These are phyloP conservation scores for Lunularia cruciata DNA, from an alignment of 225 moss, liverwort and hornwort genomes.

Conservation along the genomic window DNA sequence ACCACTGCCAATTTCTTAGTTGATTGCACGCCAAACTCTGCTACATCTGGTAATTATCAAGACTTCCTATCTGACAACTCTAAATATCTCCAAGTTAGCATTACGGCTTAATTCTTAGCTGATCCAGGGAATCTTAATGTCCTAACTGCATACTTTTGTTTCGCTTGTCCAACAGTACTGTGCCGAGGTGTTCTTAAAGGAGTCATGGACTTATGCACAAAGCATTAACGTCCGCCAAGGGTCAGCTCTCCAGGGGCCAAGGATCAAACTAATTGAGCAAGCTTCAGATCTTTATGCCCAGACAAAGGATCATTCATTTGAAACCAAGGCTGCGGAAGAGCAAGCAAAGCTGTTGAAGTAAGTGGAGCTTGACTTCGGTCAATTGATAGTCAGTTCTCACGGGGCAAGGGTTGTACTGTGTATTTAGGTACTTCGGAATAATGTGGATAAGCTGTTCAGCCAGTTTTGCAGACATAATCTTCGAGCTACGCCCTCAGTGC, in stretches of 20 bases:
- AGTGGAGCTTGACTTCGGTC: background rate
- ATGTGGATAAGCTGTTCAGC: no score
- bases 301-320: slow-evolving; percentile 83
- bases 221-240: slow-evolving; percentile 57
- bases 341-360: slow-evolving; percentile 91
- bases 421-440: no score
- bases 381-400: background rate
- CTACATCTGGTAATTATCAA: no score
- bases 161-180: slow-evolving; percentile 49
- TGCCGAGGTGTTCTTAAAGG: slow-evolving; percentile 78
- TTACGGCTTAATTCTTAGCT: background rate
- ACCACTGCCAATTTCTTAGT: no score
- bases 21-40: background rate
- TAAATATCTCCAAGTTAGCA: no score
- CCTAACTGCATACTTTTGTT: background rate
- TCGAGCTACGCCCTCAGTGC: no score
- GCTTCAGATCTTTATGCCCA: slow-evolving; percentile 84
- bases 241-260: slow-evolving; percentile 72
- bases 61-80: no score
- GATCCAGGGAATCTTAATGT: no score
- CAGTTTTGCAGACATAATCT: no score
- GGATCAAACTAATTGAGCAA: slow-evolving; percentile 85
- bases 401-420: no score
- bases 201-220: slow-evolving; percentile 71
- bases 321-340: slow-evolving; percentile 79